Conservation (phyloP, 2,329 filamentous ascomycete species). For the Ramichloridium luteum region DNA sequence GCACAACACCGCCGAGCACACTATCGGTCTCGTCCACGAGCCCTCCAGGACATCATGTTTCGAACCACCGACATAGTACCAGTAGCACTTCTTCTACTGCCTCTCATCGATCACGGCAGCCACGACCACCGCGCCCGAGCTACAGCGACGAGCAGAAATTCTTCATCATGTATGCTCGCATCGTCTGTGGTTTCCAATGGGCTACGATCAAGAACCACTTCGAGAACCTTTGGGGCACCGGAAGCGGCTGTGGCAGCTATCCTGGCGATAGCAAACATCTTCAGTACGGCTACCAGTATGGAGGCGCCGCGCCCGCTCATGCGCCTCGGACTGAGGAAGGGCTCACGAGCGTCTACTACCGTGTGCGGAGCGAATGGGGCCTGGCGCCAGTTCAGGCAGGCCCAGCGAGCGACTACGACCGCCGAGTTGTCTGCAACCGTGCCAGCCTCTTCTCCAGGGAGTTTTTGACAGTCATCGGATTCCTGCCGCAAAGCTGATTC, state of each 20-base stretch:
- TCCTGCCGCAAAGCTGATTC: conserved; percentile 10
- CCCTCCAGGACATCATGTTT: no score
- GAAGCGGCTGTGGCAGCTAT: conserved; percentile 4
- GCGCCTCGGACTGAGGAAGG: conserved; percentile 20
- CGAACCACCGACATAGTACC: no score
- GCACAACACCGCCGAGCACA: neutral
- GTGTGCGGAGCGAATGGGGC: conserved; percentile 23
- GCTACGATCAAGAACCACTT: conserved; percentile 20
- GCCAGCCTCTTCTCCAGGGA: conserved; percentile 19
- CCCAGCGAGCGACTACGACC: conserved; percentile 16
- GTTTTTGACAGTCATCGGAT: conserved; percentile 21
- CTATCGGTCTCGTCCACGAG: neutral
- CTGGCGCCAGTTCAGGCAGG: conserved; percentile 22
- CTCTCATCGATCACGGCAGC: conserved; percentile 6
- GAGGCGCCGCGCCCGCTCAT: neutral
- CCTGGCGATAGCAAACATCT: conserved; percentile 6
- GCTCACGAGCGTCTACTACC: conserved; percentile 24
- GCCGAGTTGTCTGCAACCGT: conserved; percentile 16
- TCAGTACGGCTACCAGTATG: no score
- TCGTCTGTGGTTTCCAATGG: conserved; percentile 17
- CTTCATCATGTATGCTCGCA: conserved; percentile 20
- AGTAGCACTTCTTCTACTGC: no score
- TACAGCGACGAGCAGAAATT: conserved; percentile 27
- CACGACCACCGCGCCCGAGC: conserved; percentile 18
- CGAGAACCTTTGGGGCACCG: conserved; percentile 13